Evolutionary conservation across 192 early-diverging fungal species (phyloP), one percentile per base, ranked within the genome.

Genomic region (Backusella parvicylindrica): DNA sequence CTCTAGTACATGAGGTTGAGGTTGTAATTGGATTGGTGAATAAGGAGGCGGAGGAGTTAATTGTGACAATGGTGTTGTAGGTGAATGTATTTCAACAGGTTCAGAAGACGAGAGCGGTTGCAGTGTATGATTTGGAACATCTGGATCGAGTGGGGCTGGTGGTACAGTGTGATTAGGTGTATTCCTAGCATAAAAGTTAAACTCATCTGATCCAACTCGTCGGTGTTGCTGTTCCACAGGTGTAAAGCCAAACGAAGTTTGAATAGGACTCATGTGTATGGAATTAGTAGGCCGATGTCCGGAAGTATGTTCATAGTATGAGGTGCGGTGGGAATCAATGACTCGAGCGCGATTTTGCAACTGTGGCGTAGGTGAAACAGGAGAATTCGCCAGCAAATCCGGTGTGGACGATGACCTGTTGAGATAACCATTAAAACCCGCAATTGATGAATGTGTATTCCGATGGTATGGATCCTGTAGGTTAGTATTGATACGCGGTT

Each of bases 371-470:
- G 73, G 73, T 21, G 38, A 28, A 28, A 32, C 28, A 28, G 60
- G 60, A 0, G 31, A 37, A 49, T 72, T 60, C 1, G 67, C 40
- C 6, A 77, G 16, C 4, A 77, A 40, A 72, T 77, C 76, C 6
- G 76, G 76, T 23, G 76, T 77, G 12, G 76, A 77, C 11, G 76
- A 77, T 32, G 76, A 77, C 16, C 76, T 63, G 23, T 72, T 77
- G 13, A 77, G 70, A 31, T 73, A 73, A 4, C 36, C 72, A 41
- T 65, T 63, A 9, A 40, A 41, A 9, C 37, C 23, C 16, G 23
- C 63, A 32, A 37, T 36, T 5, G 53, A 33, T 63, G 31, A 21
- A 8, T 40, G 36, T 30, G 63, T 41, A 23, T 72, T 71, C 3
- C 38, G 30, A n/a, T 77, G 70, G 26, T 65, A 65, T 35, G 37